A percentile compares a stretch with the other conserved stretches of the same genome.
These are phyloP conservation scores for Annona squamosa DNA, from an alignment of 164 flowering plant genomes.

Conservation along the genomic window DNA sequence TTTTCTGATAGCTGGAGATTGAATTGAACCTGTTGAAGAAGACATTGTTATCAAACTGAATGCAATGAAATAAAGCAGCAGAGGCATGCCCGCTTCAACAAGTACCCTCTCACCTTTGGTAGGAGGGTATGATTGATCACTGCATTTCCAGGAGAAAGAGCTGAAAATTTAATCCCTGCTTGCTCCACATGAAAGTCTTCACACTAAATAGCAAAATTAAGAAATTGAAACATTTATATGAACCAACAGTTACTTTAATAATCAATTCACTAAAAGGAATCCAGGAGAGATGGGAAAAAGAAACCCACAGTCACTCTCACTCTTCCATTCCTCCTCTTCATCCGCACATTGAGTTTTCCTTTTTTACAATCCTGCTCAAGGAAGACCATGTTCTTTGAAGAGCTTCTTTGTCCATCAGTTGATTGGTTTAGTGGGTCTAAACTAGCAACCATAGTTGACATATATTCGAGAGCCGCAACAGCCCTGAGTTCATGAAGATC, in stretches of 20 bases:
- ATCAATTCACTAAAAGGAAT: neutral
- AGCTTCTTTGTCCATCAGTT: conserved; percentile 25
- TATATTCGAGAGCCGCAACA: conserved; percentile 59
- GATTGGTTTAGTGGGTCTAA: conserved; percentile 42
- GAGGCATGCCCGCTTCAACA: neutral
- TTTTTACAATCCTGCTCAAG: conserved; percentile 37
- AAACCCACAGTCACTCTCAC: conserved; percentile 56
- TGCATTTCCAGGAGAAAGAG: conserved; percentile 41
- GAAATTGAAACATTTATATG: conserved; percentile 10
- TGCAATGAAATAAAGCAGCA: neutral
- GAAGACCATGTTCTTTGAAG: conserved; percentile 25
- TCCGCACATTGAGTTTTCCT: conserved; percentile 57
- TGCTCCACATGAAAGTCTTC: conserved; percentile 57
- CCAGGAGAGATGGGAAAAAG: conserved; percentile 9
- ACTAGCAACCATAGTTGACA: conserved; percentile 69
- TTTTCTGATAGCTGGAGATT: conserved; percentile 80
- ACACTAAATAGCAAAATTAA: conserved; percentile 25
- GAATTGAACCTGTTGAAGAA: conserved; percentile 67
- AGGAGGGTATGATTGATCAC: conserved; percentile 19
- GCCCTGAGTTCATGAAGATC: conserved; percentile 62
- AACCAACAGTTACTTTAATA: neutral
- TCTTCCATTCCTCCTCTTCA: conserved; percentile 89
- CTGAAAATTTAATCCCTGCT: conserved; percentile 49
- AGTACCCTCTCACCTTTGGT: neutral
- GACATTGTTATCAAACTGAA: neutral